Evolutionary conservation across 768 basidiomycete genomes (phyloP).

Genomic region (Tylopilus sp.): DNA sequence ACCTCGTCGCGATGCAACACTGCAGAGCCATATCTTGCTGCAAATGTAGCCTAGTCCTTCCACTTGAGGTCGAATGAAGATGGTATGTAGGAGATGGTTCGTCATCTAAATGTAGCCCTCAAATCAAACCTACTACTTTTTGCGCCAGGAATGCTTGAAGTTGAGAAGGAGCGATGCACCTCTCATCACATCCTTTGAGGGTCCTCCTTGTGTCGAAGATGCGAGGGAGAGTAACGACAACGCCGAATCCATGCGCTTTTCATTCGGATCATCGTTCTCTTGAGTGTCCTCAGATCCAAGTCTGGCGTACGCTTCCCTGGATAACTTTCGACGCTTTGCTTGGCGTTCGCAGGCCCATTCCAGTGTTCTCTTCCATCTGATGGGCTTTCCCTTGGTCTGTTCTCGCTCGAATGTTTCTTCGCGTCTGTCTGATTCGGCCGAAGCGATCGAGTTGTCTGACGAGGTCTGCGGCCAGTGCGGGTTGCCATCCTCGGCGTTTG

Average conservation of each 20-base stretch:
- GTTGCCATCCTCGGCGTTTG: constrained; percentile 1
- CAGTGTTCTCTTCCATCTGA: constrained; percentile 30
- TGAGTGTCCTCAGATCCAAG: constrained; percentile 19
- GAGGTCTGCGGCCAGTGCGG: not conserved
- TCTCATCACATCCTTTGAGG: constrained; percentile 23
- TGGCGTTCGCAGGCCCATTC: constrained; percentile 46
- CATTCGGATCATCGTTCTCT: constrained; percentile 3
- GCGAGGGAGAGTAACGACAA: constrained; percentile 31
- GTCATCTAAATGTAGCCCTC: constrained; percentile 18
- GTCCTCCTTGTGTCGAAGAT: constrained; percentile 3
- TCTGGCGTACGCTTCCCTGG: constrained; percentile 14
- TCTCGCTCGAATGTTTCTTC: constrained; percentile 5
- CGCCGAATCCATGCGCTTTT: constrained; percentile 23
- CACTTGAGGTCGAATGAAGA: constrained; percentile 14
- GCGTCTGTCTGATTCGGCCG: not conserved
- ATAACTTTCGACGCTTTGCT: constrained; percentile 34
- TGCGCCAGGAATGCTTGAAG: constrained; percentile 29
- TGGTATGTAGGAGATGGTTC: constrained; percentile 24
- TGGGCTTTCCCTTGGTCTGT: constrained; percentile 3
- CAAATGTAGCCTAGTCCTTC: constrained; percentile 29
- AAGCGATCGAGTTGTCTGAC: not conserved
- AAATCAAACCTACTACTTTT: constrained; percentile 20
- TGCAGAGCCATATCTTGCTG: constrained; percentile 16
- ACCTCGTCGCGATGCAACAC: constrained; percentile 26
- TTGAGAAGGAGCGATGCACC: constrained; percentile 29